phyloP scores from a whole-genome alignment of 352 stramenopile genomes.

The Phytophthora colocasiae region DNA sequence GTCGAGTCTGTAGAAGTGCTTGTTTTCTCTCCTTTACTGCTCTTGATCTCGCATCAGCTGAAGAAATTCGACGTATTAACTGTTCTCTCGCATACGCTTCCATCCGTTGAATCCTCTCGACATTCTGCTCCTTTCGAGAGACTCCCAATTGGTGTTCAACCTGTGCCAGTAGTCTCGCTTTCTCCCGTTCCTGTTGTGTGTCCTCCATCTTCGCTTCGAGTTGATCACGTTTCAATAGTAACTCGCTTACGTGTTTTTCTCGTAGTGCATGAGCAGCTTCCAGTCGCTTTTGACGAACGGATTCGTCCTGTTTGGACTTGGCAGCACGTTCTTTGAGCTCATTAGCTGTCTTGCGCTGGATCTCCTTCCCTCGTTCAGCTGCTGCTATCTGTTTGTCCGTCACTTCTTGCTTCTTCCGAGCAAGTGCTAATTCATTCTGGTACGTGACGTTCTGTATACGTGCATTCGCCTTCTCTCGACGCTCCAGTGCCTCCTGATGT shows the following conservation, averaged over 20 bases:
- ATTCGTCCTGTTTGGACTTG: constrained; percentile 73
- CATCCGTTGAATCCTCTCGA: constrained; percentile 77
- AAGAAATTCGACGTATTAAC: constrained; percentile 59
- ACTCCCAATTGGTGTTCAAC: constrained; percentile 63
- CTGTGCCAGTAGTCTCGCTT: constrained; percentile 49
- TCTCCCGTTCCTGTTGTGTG: constrained; percentile 50
- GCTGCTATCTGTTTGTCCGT: constrained; percentile 66
- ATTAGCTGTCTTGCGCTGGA: constrained; percentile 62
- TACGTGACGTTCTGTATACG: constrained; percentile 63
- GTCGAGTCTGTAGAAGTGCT: constrained; percentile 57
- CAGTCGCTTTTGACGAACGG: constrained; percentile 68
- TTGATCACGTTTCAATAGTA: constrained; percentile 53
- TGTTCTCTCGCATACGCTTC: constrained; percentile 73
- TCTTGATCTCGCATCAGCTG: constrained; percentile 64
- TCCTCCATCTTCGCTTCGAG: constrained; percentile 42
- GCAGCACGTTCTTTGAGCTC: constrained; percentile 67
- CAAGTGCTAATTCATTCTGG: constrained; percentile 66
- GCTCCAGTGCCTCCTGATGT: constrained; percentile 62
- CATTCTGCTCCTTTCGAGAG: constrained; percentile 72
- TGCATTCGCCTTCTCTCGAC: constrained; percentile 56
- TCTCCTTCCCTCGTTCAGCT: constrained; percentile 55
- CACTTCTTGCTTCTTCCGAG: constrained; percentile 72
- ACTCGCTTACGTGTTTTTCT: constrained; percentile 42
- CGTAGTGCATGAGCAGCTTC: constrained; percentile 57
- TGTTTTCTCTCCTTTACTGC: constrained; percentile 73